Conservation (phyloP, 2,329 filamentous ascomycete genomes). For the Coniochaeta sp. region DNA sequence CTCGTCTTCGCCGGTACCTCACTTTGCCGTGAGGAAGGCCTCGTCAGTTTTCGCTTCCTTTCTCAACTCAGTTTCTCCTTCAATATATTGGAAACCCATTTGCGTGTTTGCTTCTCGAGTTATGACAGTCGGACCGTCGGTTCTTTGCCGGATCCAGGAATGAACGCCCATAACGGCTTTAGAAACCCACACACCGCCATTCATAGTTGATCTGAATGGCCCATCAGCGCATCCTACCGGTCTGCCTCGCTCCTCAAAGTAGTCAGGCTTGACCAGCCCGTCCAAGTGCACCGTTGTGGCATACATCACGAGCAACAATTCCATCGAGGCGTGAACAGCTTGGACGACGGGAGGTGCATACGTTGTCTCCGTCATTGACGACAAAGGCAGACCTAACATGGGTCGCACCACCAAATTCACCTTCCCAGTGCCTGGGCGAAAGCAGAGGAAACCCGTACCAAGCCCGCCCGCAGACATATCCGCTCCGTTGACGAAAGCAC, state of each 20-base stretch:
- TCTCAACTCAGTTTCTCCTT: background rate
- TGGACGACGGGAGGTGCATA: background rate
- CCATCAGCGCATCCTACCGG: background rate
- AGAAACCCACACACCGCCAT: background rate
- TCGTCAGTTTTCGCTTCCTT: background rate
- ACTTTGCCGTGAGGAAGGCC: background rate
- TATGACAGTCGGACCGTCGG: background rate
- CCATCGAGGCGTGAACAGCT: no score
- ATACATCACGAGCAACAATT: no score
- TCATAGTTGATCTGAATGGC: background rate
- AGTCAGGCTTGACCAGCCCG: background rate
- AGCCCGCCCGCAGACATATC: constrained; percentile 19
- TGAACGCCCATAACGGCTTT: background rate
- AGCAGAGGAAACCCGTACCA: constrained; percentile 24
- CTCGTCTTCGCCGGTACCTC: background rate
- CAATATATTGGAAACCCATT: background rate
- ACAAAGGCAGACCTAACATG: constrained; percentile 5
- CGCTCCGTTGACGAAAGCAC: constrained; percentile 41
- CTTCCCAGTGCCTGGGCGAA: constrained; percentile 40
- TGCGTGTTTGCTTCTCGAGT: background rate
- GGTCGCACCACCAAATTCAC: constrained; percentile 32
- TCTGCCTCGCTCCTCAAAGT: background rate
- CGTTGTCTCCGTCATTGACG: background rate
- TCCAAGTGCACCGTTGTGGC: background rate
- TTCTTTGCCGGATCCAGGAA: background rate